Evolutionary conservation across 2,329 filamentous ascomycete species (phyloP).

Genomic region (Microdochium paspali): DNA sequence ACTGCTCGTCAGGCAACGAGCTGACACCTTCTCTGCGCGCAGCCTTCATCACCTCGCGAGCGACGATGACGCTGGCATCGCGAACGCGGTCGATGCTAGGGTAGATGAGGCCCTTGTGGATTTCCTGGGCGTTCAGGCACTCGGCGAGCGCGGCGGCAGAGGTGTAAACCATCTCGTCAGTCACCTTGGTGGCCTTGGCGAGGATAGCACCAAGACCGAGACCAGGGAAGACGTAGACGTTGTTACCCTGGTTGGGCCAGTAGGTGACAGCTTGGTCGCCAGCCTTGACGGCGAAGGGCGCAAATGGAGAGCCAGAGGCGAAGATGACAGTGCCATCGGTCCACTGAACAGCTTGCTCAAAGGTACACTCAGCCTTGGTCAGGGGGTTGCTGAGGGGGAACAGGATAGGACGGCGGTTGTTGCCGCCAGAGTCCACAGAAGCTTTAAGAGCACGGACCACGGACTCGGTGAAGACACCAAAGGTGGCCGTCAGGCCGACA

Average conservation of each 20-base stretch:
- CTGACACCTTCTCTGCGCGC: slow-evolving; percentile 76
- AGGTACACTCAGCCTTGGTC: slow-evolving; percentile 95
- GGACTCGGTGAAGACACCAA: slow-evolving; percentile 85
- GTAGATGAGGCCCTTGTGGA: slow-evolving; percentile 79
- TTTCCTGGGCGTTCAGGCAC: slow-evolving; percentile 71
- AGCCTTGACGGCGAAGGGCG: slow-evolving; percentile 55
- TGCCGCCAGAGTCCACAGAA: slow-evolving; percentile 50
- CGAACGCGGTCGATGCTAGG: slow-evolving; percentile 85
- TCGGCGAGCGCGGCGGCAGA: slow-evolving; percentile 74
- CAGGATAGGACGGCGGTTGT: slow-evolving; percentile 76
- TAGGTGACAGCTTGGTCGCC: slow-evolving; percentile 54
- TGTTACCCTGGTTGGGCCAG: slow-evolving; percentile 77
- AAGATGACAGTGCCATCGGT: slow-evolving; percentile 90
- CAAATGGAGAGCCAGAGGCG: slow-evolving; percentile 90
- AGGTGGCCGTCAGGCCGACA: slow-evolving; percentile 88
- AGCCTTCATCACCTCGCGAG: slow-evolving; percentile 86
- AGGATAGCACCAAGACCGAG: slow-evolving; percentile 90
- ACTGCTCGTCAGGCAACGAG: slow-evolving; percentile 55
- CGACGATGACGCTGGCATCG: slow-evolving; percentile 78
- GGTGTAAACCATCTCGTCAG: slow-evolving; percentile 94
- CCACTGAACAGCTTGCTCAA: slow-evolving; percentile 84
- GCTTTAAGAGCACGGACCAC: slow-evolving; percentile 65
- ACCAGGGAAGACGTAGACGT: slow-evolving; percentile 91
- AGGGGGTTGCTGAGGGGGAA: slow-evolving; percentile 96
- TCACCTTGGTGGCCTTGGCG: slow-evolving; percentile 76